These are phyloP conservation scores for Trichoderma sp. DNA, from an alignment of 2,329 filamentous ascomycete genomes.

Conservation along the genomic window DNA sequence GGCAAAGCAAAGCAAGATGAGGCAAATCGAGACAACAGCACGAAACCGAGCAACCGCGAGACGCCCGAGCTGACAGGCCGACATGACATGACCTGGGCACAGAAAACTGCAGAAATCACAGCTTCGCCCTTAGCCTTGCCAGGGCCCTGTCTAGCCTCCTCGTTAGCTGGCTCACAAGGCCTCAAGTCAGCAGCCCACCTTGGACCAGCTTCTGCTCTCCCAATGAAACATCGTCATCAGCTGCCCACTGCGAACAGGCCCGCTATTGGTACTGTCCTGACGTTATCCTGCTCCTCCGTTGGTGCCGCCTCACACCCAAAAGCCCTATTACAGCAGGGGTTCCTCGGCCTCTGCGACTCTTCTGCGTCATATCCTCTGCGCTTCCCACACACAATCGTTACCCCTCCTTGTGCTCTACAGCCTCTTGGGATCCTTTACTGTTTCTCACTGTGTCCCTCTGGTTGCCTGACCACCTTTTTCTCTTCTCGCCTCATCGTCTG, in stretches of 20 bases:
- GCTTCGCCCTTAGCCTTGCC: not conserved
- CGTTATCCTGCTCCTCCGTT: constrained; percentile 16
- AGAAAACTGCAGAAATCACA: not conserved
- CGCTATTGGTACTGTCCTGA: constrained; percentile 19
- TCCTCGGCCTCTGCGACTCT: constrained; percentile 3
- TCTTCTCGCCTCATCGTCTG: not conserved
- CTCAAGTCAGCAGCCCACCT: constrained; percentile 12
- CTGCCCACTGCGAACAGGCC: constrained; percentile 13
- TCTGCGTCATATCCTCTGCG: constrained; percentile 15
- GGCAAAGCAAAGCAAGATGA: not conserved
- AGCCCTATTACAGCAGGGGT: constrained; percentile 1
- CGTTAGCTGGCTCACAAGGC: constrained; percentile 10
- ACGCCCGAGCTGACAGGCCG: not conserved
- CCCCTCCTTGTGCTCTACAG: constrained; percentile 8
- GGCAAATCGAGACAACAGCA: not conserved
- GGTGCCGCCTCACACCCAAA: constrained; percentile 3
- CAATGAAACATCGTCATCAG: constrained; percentile 18
- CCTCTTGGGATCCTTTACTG: constrained; percentile 7
- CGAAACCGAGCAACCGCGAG: not conserved
- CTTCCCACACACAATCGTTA: constrained; percentile 5
- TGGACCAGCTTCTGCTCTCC: not conserved
- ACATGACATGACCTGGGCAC: not conserved
- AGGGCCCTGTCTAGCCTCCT: constrained; percentile 12
- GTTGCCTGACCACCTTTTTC: not conserved
- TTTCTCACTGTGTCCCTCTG: constrained; percentile 19